A percentile compares a stretch with the other conserved stretches of the same genome.
Evolutionary conservation across 257 asterid species (phyloP).

Genomic region (Solanum tarijense): DNA sequence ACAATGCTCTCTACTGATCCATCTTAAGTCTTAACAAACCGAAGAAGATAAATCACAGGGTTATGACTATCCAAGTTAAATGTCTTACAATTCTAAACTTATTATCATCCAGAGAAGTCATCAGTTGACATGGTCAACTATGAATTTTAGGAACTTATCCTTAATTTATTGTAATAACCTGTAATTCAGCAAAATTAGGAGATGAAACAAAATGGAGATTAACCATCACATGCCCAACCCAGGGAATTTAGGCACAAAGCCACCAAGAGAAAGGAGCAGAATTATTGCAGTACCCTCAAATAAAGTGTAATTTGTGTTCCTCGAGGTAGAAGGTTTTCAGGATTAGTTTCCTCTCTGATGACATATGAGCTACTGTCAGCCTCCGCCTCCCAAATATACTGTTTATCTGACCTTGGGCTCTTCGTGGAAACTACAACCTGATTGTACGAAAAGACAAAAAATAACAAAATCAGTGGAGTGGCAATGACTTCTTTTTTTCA

Average conservation of each 20-base stretch:
- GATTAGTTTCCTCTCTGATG: constrained; percentile 78
- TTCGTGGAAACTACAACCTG: constrained; percentile 92
- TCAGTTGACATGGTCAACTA: neutral
- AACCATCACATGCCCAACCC: neutral
- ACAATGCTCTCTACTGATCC: neutral
- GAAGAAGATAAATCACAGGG: neutral
- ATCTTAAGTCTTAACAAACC: neutral
- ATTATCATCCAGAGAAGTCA: neutral
- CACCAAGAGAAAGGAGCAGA: neutral
- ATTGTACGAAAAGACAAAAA: neutral
- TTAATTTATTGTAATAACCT: neutral
- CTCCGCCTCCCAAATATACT: constrained; percentile 81
- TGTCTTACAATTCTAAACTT: neutral
- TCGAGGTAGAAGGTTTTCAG: constrained; percentile 48
- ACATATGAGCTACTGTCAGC: constrained; percentile 88
- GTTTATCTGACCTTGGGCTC: constrained; percentile 94
- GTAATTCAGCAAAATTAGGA: neutral
- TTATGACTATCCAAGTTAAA: neutral
- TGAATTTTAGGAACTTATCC: neutral
- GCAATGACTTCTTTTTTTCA: neutral
- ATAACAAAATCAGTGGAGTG: neutral
- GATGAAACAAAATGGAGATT: neutral
- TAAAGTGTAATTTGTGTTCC: constrained; percentile 95
- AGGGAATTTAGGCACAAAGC: neutral
- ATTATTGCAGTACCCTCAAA: constrained; percentile 45